Conservation (phyloP, 164 flowering plant species). For the Annona squamosa region DNA sequence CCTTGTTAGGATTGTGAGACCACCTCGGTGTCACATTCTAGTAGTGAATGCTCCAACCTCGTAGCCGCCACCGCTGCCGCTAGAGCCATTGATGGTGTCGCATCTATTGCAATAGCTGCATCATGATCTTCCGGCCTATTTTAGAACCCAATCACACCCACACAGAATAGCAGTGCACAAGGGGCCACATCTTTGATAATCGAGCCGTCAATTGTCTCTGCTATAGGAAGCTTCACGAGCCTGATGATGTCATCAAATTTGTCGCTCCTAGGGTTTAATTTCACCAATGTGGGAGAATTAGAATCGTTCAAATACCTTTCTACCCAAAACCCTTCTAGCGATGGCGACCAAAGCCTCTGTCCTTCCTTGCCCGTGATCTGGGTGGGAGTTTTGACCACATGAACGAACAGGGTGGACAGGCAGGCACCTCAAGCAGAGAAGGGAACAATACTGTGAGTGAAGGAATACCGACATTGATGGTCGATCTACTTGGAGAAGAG, state of each 20-base stretch:
- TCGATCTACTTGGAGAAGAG: no score
- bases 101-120: conserved; percentile 18
- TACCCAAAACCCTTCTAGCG: no score
- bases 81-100: conserved; percentile 10
- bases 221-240: conserved; percentile 44
- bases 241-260: conserved; percentile 37
- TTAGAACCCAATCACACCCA: conserved; percentile 19
- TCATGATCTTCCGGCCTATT: conserved; percentile 15
- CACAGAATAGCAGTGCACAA: conserved; percentile 12
- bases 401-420: no score
- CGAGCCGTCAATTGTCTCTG: conserved; percentile 31
- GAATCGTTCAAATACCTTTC: conserved; percentile 16
- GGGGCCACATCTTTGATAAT: conserved; percentile 6
- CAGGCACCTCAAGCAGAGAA: no score
- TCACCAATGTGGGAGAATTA: conserved; percentile 15
- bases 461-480: no score
- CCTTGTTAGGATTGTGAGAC: not conserved
- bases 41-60: conserved; percentile 32
- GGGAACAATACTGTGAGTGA: no score
- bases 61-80: conserved; percentile 23
- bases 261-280: conserved; percentile 15
- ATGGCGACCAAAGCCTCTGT: no score
- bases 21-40: conserved; percentile 30
- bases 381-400: no score
- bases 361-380: no score